Percentiles rank a stretch among this genome's conserved stretches.
Evolutionary conservation across 2,329 filamentous ascomycete genomes (phyloP).

Genomic region (Ceratocystis variospora): DNA sequence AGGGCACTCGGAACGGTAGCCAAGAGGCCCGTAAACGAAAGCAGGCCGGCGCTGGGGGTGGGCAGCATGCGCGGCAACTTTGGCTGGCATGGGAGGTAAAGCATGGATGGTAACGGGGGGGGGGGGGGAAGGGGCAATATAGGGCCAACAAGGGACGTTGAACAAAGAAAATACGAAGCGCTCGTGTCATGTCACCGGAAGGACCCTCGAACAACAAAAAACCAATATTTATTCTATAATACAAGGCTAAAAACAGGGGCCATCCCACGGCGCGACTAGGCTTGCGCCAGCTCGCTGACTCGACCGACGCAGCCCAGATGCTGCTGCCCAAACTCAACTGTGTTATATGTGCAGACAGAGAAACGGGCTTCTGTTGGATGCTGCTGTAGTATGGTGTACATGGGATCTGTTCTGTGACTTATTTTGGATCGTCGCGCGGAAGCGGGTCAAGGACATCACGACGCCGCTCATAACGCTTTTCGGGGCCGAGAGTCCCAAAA

Average conservation of each 20-base stretch:
- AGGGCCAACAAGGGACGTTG: background rate
- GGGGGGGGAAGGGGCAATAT: background rate
- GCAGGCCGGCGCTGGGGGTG: slow-evolving; percentile 38
- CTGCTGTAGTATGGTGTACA: background rate
- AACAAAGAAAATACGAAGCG: background rate
- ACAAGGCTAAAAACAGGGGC: background rate
- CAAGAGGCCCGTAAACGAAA: slow-evolving; percentile 65
- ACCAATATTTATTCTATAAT: background rate
- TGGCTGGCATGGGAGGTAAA: slow-evolving; percentile 37
- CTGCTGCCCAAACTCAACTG: background rate
- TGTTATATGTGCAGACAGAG: background rate
- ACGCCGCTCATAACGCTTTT: slow-evolving; percentile 32
- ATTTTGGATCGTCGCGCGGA: slow-evolving; percentile 4
- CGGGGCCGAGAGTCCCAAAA: slow-evolving; percentile 31
- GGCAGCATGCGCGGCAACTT: slow-evolving; percentile 43
- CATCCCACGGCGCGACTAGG: background rate
- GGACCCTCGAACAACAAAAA: background rate
- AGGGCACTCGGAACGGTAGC: slow-evolving; percentile 61
- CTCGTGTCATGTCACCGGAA: background rate
- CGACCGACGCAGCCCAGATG: background rate
- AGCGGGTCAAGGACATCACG: slow-evolving; percentile 27
- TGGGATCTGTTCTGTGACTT: background rate
- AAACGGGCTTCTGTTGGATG: background rate
- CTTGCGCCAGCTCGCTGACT: background rate
- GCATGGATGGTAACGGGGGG: background rate